A percentile compares a stretch with the other conserved stretches of the same genome.
Conservation (phyloP, 75 land plant species). For the Pinus taeda region DNA sequence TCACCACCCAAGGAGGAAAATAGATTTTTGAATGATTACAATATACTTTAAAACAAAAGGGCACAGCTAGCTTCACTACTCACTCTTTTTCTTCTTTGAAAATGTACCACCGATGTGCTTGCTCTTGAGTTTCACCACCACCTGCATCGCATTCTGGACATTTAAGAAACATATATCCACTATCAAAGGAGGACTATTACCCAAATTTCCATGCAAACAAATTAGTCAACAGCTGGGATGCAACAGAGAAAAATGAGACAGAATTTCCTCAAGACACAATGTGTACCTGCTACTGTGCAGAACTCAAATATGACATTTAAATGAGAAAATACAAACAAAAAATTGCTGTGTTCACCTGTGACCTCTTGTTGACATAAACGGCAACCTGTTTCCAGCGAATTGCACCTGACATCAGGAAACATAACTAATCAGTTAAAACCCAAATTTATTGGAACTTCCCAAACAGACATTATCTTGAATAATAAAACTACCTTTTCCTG, state of each 20-base stretch:
- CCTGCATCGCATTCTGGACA: slow-evolving; percentile 37
- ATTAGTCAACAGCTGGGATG: background rate
- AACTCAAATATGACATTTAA: background rate
- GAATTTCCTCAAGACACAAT: background rate
- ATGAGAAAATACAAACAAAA: slow-evolving; percentile 6
- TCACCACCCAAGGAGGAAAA: background rate
- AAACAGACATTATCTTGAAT: background rate
- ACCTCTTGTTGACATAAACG: slow-evolving; percentile 66
- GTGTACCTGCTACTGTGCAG: background rate
- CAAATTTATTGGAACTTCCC: background rate
- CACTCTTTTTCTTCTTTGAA: slow-evolving; percentile 79
- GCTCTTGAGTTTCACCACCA: slow-evolving; percentile 70
- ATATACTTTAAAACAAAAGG: background rate
- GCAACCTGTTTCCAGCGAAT: slow-evolving; percentile 57
- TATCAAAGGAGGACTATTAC: background rate
- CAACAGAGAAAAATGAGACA: background rate
- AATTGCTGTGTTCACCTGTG: slow-evolving; percentile 44
- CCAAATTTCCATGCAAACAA: background rate
- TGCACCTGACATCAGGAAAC: slow-evolving; percentile 30
- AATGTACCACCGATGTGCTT: slow-evolving; percentile 82
- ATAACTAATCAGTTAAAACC: background rate
- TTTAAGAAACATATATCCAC: slow-evolving; percentile 7
- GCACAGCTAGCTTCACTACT: slow-evolving; percentile 10
- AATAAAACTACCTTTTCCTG: slow-evolving; percentile 40
- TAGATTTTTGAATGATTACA: background rate